Conservation (phyloP, 2,329 filamentous ascomycete species). For the Paracoccidioides brasiliensis region DNA sequence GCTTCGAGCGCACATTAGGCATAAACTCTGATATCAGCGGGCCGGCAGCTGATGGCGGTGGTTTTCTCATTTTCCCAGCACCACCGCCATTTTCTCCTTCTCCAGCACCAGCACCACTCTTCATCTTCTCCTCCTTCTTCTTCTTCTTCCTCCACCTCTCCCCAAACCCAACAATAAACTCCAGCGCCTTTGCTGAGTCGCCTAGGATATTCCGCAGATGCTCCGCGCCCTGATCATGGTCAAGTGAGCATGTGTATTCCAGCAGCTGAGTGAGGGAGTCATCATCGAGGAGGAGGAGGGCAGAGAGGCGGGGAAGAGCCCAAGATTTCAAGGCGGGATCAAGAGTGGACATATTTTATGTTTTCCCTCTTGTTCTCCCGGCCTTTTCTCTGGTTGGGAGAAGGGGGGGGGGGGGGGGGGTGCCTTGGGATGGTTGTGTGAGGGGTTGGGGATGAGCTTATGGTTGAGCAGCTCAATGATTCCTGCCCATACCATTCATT, state of each 20-base stretch:
- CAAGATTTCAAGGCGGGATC: constrained; percentile 24
- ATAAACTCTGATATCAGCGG: constrained; percentile 66
- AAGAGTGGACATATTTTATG: not conserved
- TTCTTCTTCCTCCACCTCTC: constrained; percentile 36
- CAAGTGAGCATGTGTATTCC: constrained; percentile 61
- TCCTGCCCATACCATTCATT: too few relatives aligned
- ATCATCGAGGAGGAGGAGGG: constrained; percentile 72
- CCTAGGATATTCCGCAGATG: constrained; percentile 83
- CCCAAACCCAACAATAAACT: constrained; percentile 66
- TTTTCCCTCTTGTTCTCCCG: not conserved
- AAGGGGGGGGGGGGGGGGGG: too few relatives aligned
- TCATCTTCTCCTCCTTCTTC: constrained; percentile 2
- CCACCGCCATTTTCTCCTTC: constrained; percentile 1
- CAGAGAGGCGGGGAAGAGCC: constrained; percentile 59
- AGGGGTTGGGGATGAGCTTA: too few relatives aligned
- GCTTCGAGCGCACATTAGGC: constrained; percentile 46
- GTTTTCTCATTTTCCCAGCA: not conserved
- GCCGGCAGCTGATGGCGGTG: constrained; percentile 53
- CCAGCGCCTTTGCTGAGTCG: constrained; percentile 61
- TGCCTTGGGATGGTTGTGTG: too few relatives aligned
- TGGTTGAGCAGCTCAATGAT: too few relatives aligned
- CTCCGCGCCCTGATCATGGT: constrained; percentile 59
- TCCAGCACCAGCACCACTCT: constrained; percentile 4
- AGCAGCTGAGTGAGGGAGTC: constrained; percentile 74
- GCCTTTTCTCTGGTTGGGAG: not conserved